Percentiles rank a stretch among this genome's conserved stretches.
Conservation (phyloP, 768 basidiomycete genomes). For the Rhodotorula diobovata region DNA sequence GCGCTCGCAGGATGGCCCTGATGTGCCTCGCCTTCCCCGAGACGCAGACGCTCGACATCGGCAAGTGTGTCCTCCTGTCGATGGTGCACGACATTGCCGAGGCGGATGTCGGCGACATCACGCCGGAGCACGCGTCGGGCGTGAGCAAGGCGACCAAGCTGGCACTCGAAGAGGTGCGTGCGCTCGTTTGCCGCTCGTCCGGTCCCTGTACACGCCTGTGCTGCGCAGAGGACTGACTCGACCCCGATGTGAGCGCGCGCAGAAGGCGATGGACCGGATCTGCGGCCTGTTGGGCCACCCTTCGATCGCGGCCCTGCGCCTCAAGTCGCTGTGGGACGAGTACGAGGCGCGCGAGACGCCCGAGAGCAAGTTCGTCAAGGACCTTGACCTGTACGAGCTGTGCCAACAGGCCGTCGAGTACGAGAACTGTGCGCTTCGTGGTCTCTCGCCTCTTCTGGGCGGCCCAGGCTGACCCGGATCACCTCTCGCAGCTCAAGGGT, state of each 20-base stretch:
- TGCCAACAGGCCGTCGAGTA: constrained; percentile 64
- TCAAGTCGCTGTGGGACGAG: constrained; percentile 65
- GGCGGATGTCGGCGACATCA: constrained; percentile 88
- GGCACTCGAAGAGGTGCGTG: constrained; percentile 63
- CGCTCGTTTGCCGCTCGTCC: no score
- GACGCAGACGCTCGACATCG: constrained; percentile 58
- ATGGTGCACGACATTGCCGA: constrained; percentile 94
- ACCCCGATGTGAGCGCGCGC: background rate
- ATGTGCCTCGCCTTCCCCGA: constrained; percentile 83
- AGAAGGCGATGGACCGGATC: constrained; percentile 89
- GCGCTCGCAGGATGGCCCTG: constrained; percentile 68
- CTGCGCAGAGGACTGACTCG: background rate
- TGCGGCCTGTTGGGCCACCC: constrained; percentile 78
- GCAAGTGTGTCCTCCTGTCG: constrained; percentile 82
- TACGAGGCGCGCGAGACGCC: constrained; percentile 69
- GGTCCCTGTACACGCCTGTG: background rate
- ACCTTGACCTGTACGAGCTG: constrained; percentile 84
- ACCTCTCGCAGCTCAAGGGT: constrained; percentile 57
- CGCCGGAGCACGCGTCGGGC: constrained; percentile 67
- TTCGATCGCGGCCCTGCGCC: constrained; percentile 58
- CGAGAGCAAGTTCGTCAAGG: constrained; percentile 85
- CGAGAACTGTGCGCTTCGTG: constrained; percentile 34
- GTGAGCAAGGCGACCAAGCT: constrained; percentile 76
- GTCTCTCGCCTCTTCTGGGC: background rate
- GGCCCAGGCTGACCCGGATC: background rate